Percentiles rank a stretch among this genome's conserved stretches.
Evolutionary conservation across 208 protist species (phyloP).

Genomic region (Tritrichomonas musculus): DNA sequence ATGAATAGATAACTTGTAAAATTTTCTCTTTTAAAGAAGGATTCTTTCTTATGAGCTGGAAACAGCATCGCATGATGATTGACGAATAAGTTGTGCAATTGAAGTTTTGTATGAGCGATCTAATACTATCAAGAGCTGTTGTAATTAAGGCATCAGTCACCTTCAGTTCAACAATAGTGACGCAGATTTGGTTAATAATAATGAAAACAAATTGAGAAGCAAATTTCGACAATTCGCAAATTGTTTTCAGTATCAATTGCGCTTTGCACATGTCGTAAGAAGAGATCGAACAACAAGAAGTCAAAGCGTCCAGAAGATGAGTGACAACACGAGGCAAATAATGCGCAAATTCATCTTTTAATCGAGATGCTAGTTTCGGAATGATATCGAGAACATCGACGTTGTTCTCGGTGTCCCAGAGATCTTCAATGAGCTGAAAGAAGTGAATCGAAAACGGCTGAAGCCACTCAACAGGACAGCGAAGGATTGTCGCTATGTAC

Average conservation of each 20-base stretch:
- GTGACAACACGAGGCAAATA: neutral
- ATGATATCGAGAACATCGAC: neutral
- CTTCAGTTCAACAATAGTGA: neutral
- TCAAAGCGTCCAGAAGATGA: neutral
- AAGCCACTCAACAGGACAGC: neutral
- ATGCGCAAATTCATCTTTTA: constrained; percentile 5
- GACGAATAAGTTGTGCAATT: neutral
- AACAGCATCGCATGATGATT: neutral
- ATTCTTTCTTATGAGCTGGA: neutral
- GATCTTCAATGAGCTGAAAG: neutral
- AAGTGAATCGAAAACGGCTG: neutral
- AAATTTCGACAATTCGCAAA: neutral
- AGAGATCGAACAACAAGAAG: neutral
- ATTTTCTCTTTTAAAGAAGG: neutral
- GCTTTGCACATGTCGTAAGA: neutral
- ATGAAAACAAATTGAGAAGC: constrained; percentile 14
- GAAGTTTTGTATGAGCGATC: neutral
- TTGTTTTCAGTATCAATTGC: neutral
- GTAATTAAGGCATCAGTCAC: neutral
- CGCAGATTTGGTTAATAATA: neutral
- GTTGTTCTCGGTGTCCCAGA: neutral
- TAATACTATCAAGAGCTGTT: neutral
- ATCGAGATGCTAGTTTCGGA: neutral
- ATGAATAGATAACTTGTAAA: constrained; percentile 27
- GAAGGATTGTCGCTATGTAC: neutral